These are phyloP conservation scores for Edaphochlamys debaryana DNA, from an alignment of 139 green algal species.

Conservation along the genomic window DNA sequence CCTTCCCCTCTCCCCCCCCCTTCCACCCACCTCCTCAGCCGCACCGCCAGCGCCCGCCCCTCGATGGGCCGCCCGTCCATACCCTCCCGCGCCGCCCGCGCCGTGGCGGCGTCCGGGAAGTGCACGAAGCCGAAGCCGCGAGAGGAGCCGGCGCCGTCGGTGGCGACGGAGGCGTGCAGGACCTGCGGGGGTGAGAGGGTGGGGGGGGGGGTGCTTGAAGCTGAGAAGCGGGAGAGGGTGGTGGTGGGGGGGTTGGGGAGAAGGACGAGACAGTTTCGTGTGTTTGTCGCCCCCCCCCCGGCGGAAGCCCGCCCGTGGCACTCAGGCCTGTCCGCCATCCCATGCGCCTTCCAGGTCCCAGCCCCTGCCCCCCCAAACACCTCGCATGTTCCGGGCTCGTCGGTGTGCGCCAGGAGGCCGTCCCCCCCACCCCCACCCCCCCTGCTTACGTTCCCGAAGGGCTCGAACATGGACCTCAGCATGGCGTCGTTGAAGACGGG, in stretches of 20 bases:
- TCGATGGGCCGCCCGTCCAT: conserved; percentile 56
- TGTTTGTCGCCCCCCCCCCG: no score
- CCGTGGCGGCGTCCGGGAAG: conserved; percentile 73
- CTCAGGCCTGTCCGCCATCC: no score
- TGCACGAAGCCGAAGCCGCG: conserved; percentile 92
- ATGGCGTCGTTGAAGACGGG: conserved; percentile 65
- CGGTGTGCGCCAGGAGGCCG: no score
- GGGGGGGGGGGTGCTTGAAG: no score
- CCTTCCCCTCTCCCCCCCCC: neutral
- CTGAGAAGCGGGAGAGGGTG: no score
- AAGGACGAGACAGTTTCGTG: no score
- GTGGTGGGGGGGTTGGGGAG: no score
- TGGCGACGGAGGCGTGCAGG: conserved; percentile 54
- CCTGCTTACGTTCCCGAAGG: conserved; percentile 70
- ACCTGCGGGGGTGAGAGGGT: conserved; percentile 31
- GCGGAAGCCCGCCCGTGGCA: no score
- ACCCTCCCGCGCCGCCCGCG: conserved; percentile 57
- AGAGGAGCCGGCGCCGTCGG: conserved; percentile 56
- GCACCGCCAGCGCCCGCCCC: conserved; percentile 60
- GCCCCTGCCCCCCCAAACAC: no score
- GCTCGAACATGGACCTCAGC: conserved; percentile 77
- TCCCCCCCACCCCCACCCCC: conserved; percentile 40
- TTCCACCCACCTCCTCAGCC: conserved; percentile 47
- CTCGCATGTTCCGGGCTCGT: no score
- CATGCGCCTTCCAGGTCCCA: no score